phyloP scores from a whole-genome alignment of 2,329 filamentous ascomycete species.

The Colletotrichum lini region DNA sequence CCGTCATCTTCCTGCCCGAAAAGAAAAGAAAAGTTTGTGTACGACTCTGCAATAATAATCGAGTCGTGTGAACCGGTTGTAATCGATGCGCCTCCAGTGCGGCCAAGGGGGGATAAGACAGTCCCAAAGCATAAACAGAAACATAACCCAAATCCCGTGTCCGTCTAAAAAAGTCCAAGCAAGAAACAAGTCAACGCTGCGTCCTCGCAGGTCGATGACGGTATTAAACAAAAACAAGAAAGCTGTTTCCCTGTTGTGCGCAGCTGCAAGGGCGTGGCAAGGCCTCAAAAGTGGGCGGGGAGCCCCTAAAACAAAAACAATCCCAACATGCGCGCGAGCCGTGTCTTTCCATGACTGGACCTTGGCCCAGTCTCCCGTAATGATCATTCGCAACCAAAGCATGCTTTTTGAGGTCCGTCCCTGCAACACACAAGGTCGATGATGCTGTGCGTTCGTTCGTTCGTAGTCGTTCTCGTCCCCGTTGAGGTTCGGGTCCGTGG shows the following conservation, averaged over 20 bases:
- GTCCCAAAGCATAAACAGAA: conserved; percentile 5
- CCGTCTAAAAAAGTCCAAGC: conserved; percentile 5
- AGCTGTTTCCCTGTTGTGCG: conserved; percentile 15
- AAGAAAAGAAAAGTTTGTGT: conserved; percentile 5
- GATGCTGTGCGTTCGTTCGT: conserved; percentile 38
- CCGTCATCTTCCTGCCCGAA: conserved; percentile 30
- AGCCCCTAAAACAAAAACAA: conserved; percentile 1
- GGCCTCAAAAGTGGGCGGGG: not conserved
- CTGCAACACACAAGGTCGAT: conserved; percentile 26
- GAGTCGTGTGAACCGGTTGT: conserved; percentile 24
- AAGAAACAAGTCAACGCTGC: not conserved
- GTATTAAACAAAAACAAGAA: conserved; percentile 18
- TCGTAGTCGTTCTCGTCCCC: conserved; percentile 39
- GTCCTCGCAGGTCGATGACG: conserved; percentile 6
- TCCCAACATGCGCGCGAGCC: conserved; percentile 24
- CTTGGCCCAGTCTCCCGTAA: conserved; percentile 21
- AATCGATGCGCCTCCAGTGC: conserved; percentile 26
- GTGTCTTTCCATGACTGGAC: conserved; percentile 30
- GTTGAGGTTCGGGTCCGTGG: conserved; percentile 30
- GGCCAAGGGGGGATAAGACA: not conserved
- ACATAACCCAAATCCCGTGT: not conserved
- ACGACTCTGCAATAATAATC: conserved; percentile 22
- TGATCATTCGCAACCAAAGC: conserved; percentile 36
- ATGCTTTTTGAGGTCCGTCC: conserved; percentile 38
- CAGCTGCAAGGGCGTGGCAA: not conserved